These are phyloP conservation scores for Solanum pimpinellifolium DNA, from an alignment of 257 asterid genomes.

Conservation along the genomic window DNA sequence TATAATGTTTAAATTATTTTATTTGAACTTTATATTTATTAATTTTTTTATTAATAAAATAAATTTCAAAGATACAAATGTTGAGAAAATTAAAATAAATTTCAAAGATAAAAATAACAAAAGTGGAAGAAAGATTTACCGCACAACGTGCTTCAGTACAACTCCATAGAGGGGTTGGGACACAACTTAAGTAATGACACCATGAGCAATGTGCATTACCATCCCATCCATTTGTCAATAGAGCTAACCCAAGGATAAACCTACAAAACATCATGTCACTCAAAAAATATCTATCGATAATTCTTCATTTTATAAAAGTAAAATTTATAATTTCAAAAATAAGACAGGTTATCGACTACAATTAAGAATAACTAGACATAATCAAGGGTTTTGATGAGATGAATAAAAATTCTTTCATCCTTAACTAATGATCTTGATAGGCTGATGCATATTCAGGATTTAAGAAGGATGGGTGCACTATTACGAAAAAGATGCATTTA, in stretches of 20 bases:
- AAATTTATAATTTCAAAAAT: not conserved
- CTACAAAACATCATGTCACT: conserved; percentile 15
- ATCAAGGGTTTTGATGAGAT: not conserved
- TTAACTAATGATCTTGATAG: not conserved
- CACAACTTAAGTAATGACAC: conserved; percentile 83
- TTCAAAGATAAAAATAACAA: not conserved
- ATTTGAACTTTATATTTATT: not conserved
- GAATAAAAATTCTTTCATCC: not conserved
- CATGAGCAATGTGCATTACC: conserved; percentile 79
- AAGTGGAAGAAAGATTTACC: conserved; percentile 11
- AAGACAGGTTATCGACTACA: not conserved
- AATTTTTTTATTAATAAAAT: too few relatives aligned
- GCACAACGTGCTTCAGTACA: conserved; percentile 61
- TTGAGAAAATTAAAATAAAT: not conserved
- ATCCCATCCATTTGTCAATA: conserved; percentile 46
- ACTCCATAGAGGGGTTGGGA: conserved; percentile 78
- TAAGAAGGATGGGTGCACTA: too few relatives aligned
- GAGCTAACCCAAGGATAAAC: conserved; percentile 22
- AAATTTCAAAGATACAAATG: not conserved
- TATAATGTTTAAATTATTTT: not conserved
- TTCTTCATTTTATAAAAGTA: not conserved
- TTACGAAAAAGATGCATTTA: too few relatives aligned
- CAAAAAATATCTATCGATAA: not conserved
- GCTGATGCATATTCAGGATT: too few relatives aligned
- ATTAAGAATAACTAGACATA: not conserved